Evolutionary conservation across 345 rosid species (phyloP), one percentile per base, ranked within the genome.

Genomic region (Heritiera fomes): DNA sequence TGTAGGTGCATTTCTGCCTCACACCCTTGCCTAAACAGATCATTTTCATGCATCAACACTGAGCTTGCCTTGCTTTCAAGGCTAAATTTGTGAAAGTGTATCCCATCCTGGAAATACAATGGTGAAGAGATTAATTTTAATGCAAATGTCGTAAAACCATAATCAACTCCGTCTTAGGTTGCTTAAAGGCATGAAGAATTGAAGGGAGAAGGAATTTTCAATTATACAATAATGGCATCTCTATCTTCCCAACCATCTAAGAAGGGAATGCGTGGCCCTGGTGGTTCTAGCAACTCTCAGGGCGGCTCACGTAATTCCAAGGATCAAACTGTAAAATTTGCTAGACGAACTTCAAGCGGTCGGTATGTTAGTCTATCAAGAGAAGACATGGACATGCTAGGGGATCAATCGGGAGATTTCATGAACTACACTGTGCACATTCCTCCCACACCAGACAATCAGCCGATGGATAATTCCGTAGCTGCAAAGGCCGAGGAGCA

Each of bases 391-490:
- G 99, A 93, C 74, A 86, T 90, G 88, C 92, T 98, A 0, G 97
- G 92, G 0, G 99, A 95, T 73, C 2, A 88, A 2, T 86, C 94
- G 0, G 96, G 93, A 14, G 98, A 95, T 30, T 92, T 92, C 81
- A 90, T 89, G 87, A 93, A 95, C 79, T 93, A 95, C 80, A 93
- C 97, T 0, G 99, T 95, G 13, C 99, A 93, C 79, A 93, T 95
- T 64, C 99, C 99, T 9, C 89, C 94, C 0, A 95, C 98, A 1
- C 99, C 99, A 0, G 98, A 95, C 74, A 93, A 95, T 72, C 98
- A 95, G 78, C 99, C 98, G 0, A 92, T 91, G 95, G 93, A 88
- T 40, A 58, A 63, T 3, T 75, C 79, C 30, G 73, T 83, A 2
- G 91, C 90, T 10, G 84, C 85, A 53, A 91, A 89, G 84, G 97